Evolutionary conservation across 352 stramenopile genomes (phyloP).

Genomic region (Phytophthora tentaculata): DNA sequence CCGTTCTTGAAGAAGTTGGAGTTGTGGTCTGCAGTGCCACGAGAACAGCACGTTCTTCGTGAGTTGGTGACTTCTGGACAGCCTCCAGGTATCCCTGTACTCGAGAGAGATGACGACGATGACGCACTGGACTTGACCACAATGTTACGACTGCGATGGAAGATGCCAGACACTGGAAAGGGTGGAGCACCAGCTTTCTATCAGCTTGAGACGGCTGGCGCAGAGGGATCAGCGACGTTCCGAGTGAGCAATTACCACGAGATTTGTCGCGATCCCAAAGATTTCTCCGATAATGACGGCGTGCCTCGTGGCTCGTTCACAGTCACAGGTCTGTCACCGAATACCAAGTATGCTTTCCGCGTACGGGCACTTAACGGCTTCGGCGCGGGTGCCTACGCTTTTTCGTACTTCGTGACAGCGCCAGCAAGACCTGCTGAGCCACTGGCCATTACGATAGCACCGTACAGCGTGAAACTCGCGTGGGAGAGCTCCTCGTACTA

Average conservation of each 20-base stretch:
- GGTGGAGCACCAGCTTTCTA: constrained; percentile 83
- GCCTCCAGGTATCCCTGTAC: constrained; percentile 58
- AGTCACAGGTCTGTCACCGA: constrained; percentile 69
- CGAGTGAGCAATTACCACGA: constrained; percentile 79
- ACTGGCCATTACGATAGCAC: constrained; percentile 62
- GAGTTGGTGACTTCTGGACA: constrained; percentile 69
- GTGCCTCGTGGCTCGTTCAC: constrained; percentile 81
- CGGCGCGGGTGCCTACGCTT: constrained; percentile 86
- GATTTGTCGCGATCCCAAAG: constrained; percentile 88
- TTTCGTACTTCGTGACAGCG: constrained; percentile 86
- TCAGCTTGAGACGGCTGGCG: constrained; percentile 79
- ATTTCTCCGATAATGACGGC: constrained; percentile 83
- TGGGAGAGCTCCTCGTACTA: constrained; percentile 84
- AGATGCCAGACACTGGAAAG: constrained; percentile 59
- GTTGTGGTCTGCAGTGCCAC: constrained; percentile 71
- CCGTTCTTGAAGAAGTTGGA: constrained; percentile 76
- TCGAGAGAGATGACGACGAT: constrained; percentile 53
- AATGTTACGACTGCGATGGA: constrained; percentile 71
- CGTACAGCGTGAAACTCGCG: constrained; percentile 75
- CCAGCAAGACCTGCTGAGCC: constrained; percentile 73
- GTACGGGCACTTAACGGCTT: constrained; percentile 92
- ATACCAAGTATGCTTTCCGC: constrained; percentile 91
- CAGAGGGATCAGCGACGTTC: constrained; percentile 71
- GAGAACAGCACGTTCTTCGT: constrained; percentile 74
- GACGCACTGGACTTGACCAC: constrained; percentile 68